phyloP scores from a whole-genome alignment of 257 asterid species.

The Solanum peruvianum region DNA sequence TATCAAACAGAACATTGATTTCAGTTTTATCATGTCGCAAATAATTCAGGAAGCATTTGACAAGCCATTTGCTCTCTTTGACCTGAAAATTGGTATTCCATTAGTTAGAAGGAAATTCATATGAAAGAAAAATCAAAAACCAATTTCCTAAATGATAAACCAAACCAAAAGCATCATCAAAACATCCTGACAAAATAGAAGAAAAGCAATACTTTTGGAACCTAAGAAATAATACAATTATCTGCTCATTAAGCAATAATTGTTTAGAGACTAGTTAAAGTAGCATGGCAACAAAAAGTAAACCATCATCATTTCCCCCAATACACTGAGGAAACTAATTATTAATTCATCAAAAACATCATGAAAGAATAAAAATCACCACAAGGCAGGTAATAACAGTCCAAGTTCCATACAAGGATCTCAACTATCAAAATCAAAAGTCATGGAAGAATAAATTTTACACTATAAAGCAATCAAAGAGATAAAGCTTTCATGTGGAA shows the following conservation, averaged over 20 bases:
- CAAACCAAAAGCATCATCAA: background rate
- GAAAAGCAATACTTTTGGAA: background rate
- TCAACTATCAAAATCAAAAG: background rate
- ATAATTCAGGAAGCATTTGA: conserved; percentile 92
- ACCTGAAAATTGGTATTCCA: conserved; percentile 46
- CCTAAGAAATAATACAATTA: background rate
- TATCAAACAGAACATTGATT: conserved; percentile 82
- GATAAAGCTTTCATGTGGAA: background rate
- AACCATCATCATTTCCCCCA: background rate
- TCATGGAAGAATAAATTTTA: background rate
- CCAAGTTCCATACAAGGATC: background rate
- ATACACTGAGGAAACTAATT: background rate
- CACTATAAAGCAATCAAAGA: background rate
- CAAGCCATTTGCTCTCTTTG: conserved; percentile 99
- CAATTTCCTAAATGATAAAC: background rate
- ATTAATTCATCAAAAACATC: background rate
- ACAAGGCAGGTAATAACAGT: background rate
- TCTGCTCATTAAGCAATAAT: background rate
- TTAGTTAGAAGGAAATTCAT: background rate
- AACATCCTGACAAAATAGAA: background rate
- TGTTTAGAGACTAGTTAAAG: background rate
- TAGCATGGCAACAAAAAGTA: background rate
- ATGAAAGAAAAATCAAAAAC: background rate
- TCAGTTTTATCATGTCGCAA: conserved; percentile 80
- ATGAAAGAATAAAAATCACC: background rate